Evolutionary conservation across 2,329 filamentous ascomycete species (phyloP).

Genomic region (Arachnomyces sp.): DNA sequence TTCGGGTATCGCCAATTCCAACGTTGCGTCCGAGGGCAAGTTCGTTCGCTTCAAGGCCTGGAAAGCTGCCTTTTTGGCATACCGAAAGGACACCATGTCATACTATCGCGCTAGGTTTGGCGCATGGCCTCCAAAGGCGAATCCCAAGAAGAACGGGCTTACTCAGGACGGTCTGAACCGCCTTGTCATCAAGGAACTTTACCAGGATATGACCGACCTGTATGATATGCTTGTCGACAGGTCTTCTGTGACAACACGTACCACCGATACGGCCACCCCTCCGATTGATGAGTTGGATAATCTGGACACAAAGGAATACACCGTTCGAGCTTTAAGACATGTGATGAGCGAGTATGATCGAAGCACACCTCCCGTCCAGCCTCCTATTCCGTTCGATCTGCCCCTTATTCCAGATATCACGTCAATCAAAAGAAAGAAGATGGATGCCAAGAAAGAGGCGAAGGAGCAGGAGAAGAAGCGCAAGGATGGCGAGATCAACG

Average conservation of each 20-base stretch:
- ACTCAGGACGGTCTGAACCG: constrained; percentile 81
- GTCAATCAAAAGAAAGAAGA: constrained; percentile 55
- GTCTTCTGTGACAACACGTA: constrained; percentile 66
- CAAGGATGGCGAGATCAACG: constrained; percentile 68
- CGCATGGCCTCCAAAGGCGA: constrained; percentile 85
- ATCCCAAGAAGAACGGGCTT: constrained; percentile 84
- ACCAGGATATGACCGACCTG: constrained; percentile 74
- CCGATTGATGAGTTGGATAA: constrained; percentile 46
- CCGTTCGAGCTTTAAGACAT: constrained; percentile 63
- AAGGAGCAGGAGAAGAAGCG: constrained; percentile 65
- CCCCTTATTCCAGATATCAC: constrained; percentile 67
- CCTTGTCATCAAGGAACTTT: constrained; percentile 70
- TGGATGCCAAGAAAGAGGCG: constrained; percentile 63
- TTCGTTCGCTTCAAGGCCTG: constrained; percentile 76
- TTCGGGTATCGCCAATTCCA: constrained; percentile 78
- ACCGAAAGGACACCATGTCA: constrained; percentile 63
- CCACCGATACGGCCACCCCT: constrained; percentile 58
- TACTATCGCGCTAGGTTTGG: constrained; percentile 64
- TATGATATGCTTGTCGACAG: constrained; percentile 88
- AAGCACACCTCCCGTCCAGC: constrained; percentile 79
- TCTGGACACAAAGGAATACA: constrained; percentile 48
- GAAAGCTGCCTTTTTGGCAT: constrained; percentile 65
- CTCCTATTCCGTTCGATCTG: constrained; percentile 83
- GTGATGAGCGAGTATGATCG: constrained; percentile 83
- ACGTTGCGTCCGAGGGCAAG: constrained; percentile 67